Conservation (phyloP, 2,329 filamentous ascomycete species). For the Botrytis fragariae region DNA sequence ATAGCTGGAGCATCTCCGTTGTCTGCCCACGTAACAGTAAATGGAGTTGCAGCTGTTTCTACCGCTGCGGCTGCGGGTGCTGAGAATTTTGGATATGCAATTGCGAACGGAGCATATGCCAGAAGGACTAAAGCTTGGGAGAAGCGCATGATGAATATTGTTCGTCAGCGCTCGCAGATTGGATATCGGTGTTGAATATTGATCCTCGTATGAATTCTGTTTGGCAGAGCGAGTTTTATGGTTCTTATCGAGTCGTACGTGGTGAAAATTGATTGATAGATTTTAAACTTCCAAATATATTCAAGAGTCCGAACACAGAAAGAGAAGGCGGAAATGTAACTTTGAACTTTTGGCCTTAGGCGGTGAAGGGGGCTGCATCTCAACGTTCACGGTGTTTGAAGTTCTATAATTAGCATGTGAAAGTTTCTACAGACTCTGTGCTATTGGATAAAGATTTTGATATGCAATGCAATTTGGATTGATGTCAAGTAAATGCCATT, state of each 20-base stretch:
- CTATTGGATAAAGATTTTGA: background rate
- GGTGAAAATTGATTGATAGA: background rate
- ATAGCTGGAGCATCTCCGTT: constrained; percentile 50
- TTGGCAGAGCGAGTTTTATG: background rate
- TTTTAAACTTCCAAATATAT: background rate
- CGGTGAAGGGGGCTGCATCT: background rate
- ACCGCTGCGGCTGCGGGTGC: constrained; percentile 50
- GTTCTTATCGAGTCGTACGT: background rate
- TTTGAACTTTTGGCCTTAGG: constrained; percentile 12
- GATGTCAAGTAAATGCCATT: background rate
- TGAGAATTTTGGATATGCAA: constrained; percentile 47
- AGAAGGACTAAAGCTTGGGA: constrained; percentile 27
- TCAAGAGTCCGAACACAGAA: background rate
- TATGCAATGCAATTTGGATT: background rate
- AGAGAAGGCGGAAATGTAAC: background rate
- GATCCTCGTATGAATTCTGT: background rate
- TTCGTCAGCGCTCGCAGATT: constrained; percentile 10
- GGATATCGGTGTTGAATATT: background rate
- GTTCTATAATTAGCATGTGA: constrained; percentile 10
- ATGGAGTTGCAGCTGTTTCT: constrained; percentile 47
- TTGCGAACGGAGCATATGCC: constrained; percentile 28
- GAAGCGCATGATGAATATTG: constrained; percentile 28
- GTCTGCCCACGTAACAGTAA: constrained; percentile 57
- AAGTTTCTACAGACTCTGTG: background rate
- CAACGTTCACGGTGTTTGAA: constrained; percentile 2